Base-by-base conservation (phyloP, 192 early-diverging fungal species). In the Borealophlyctis nickersoniae region DNA sequence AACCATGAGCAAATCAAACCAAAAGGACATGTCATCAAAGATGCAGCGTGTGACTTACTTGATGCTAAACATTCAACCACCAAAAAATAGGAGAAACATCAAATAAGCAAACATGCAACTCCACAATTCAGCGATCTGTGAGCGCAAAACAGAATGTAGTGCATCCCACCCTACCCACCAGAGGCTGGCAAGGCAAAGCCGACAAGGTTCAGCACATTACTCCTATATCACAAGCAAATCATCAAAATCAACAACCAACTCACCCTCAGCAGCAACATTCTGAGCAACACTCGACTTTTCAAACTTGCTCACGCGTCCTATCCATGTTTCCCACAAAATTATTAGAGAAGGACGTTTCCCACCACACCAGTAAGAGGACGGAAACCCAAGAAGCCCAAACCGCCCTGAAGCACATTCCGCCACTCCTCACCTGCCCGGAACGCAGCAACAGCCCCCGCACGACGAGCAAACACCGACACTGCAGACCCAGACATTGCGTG, bases 401-500 rank as follows among this genome's bases (percentile, higher is more conserved):
- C n/a, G n/a, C n/a, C n/a, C n/a, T n/a, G n/a, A n/a, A n/a, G n/a
- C n/a, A n/a, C n/a, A n/a, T n/a, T n/a, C n/a, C n/a, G n/a, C n/a
- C n/a, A 7, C 39, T 45, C 39, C 39, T 45, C 39, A 45, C 39
- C 39, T 45, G 39, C 39, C 39, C 39, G 39, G 39, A 45, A 45
- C 39, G n/a, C n/a, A n/a, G n/a, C n/a, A n/a, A n/a, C n/a, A n/a
- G n/a, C n/a, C n/a, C n/a, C n/a, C n/a, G n/a, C n/a, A n/a, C n/a
- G n/a, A n/a, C n/a, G n/a, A n/a, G n/a, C n/a, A n/a, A n/a, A n/a
- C n/a, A n/a, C n/a, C n/a, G n/a, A n/a, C n/a, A n/a, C n/a, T n/a
- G n/a, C n/a, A n/a, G n/a, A n/a, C n/a, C n/a, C n/a, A n/a, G n/a
- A n/a, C n/a, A n/a, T n/a, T n/a, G n/a, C n/a, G n/a, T n/a, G n/a